These are phyloP conservation scores for Sporothrix sp. DNA, from an alignment of 2,329 filamentous ascomycete species.

Conservation along the genomic window DNA sequence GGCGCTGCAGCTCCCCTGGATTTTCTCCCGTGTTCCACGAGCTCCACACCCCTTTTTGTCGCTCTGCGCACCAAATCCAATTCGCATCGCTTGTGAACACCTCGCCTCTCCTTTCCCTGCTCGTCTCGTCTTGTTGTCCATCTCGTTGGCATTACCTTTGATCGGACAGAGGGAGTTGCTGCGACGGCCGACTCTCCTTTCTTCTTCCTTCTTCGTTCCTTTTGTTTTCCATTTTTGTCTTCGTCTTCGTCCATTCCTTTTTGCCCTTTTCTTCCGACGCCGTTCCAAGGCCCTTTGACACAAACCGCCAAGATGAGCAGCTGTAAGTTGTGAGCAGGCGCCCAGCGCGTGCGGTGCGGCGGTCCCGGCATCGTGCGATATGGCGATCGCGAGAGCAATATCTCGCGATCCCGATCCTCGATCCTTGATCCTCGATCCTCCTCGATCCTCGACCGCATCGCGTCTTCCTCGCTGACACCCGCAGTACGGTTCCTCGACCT, in stretches of 20 bases:
- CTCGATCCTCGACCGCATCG: background rate
- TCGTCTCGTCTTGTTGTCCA: background rate
- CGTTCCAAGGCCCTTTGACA: slow-evolving; percentile 11
- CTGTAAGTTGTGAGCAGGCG: slow-evolving; percentile 22
- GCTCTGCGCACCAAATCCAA: background rate
- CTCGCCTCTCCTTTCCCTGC: slow-evolving; percentile 6
- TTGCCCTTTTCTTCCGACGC: slow-evolving; percentile 4
- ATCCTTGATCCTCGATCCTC: background rate
- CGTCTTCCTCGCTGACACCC: background rate
- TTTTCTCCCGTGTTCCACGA: slow-evolving; percentile 11
- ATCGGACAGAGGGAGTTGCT: slow-evolving; percentile 8
- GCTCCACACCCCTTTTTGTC: background rate
- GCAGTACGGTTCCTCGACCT: slow-evolving; percentile 97
- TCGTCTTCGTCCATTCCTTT: slow-evolving; percentile 4
- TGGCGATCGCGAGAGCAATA: background rate
- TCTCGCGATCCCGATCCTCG: background rate
- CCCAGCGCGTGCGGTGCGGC: background rate
- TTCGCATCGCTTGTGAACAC: slow-evolving; percentile 5
- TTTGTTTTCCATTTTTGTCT: background rate
- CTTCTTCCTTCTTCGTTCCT: slow-evolving; percentile 1
- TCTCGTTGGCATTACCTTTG: background rate
- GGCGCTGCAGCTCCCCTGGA: slow-evolving; percentile 1
- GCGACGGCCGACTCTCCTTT: background rate
- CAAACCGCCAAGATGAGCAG: slow-evolving; percentile 27
- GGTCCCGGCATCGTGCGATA: background rate